These are phyloP conservation scores for Leonotis leonurus DNA, from an alignment of 257 asterid species.

Conservation along the genomic window DNA sequence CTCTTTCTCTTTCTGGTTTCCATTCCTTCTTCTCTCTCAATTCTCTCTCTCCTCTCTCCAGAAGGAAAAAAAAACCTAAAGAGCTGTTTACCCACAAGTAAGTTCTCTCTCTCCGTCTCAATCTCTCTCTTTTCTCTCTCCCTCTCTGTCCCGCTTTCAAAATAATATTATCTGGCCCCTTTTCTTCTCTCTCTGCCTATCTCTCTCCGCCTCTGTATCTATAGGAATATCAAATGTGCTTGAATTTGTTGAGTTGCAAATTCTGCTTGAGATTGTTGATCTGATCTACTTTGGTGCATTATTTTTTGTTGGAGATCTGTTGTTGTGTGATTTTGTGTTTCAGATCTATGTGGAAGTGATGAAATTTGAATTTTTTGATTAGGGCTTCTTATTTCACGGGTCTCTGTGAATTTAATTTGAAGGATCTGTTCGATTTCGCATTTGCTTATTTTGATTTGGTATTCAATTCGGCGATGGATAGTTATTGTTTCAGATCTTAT, in stretches of 20 bases:
- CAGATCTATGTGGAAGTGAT: slow-evolving; percentile 42
- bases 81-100: slow-evolving; percentile 85
- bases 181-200: too few species aligned
- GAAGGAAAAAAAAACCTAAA: slow-evolving; percentile 65
- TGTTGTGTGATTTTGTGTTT: slow-evolving; percentile 6
- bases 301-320: slow-evolving; percentile 33
- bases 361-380: slow-evolving; percentile 25
- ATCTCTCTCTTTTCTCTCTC: slow-evolving; percentile 10
- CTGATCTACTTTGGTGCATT: slow-evolving; percentile 13
- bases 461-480: neutral
- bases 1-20: slow-evolving; percentile 22
- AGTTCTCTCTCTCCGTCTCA: slow-evolving; percentile 47
- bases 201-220: slow-evolving; percentile 27
- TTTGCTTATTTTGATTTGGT: neutral
- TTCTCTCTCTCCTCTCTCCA: slow-evolving; percentile 51
- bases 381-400: slow-evolving; percentile 10
- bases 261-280: slow-evolving; percentile 6
- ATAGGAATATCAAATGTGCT: slow-evolving; percentile 11
- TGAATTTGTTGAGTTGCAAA: neutral
- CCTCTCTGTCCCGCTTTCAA: slow-evolving; percentile 19
- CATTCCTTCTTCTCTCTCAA: slow-evolving; percentile 17
- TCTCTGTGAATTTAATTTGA: slow-evolving; percentile 2
- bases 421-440: slow-evolving; percentile 18
- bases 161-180: slow-evolving; percentile 25
- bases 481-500: slow-evolving; percentile 17